Base-by-base conservation (phyloP, 1,284 basidiomycete species). In the Sporisorium scitamineum region DNA sequence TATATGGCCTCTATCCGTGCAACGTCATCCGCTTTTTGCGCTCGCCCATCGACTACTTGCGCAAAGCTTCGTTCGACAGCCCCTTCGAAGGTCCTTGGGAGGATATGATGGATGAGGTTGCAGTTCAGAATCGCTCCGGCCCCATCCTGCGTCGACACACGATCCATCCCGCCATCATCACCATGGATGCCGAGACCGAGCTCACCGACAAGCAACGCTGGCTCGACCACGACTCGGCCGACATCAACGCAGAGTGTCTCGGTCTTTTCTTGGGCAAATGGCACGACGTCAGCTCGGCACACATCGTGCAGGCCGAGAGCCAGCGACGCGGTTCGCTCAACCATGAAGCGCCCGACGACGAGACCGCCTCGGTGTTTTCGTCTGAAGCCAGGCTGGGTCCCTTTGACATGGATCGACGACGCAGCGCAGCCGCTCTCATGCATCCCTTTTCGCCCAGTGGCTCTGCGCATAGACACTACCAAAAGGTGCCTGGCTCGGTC, bases 1-100 rank as follows among this genome's bases (percentile, higher is more conserved):
- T 95, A 74, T 95, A 94, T 86, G 95, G 93, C 79, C 89, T 95
- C 58, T 95, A 92, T 85, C 94, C 94, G 2, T 92, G 91, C 87
- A 94, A 94, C 87, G 87, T 91, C 51, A 87, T 95, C 63, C 88
- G 88, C 66, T 95, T 95, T 85, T 85, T 94, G 68, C 90, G 90
- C 54, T 86, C 87, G 34, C 92, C 94, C 3, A 87, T 88, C 24
- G 85, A 86, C 50, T 93, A 93, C 80, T 86, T 95, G 24, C 85
- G 85, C 91, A 88, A 89, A 54, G 87, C 90, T 6, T 89, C 88
- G 7, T 85, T 94, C n/a, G 90, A 93, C 72, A 69, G 69, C 39
- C 80, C 74, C 42, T 76, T 76, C 52, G 72, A 70, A 51, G 76
- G 70, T 14, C 65, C 61, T 2, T 79, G 78, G 70, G 89, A 90